Evolutionary conservation across 1,284 basidiomycete species (phyloP), one percentile per base, ranked within the genome.

Genomic region (Retiboletus flavoniger): DNA sequence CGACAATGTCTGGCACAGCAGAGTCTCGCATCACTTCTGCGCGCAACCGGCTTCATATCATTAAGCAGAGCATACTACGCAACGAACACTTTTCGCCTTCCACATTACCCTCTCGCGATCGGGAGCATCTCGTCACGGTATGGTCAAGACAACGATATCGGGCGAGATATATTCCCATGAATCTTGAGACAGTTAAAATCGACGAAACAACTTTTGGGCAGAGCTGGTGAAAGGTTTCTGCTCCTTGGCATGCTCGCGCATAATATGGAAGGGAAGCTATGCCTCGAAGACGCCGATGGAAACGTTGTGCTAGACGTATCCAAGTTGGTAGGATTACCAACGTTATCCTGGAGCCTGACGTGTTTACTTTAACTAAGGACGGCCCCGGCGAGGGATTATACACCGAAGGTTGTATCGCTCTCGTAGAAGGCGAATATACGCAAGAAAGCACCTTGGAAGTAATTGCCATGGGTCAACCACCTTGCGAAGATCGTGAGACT

Each of bases 11-110:
- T 7, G 93, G 92, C 0, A 82, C 89, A 29, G 84, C 94, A 16
- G 84, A 91, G 29, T 91, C 90, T 6, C 81, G 92, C 56, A 82
- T 93, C 28, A 74, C 78, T 29, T 88, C 91, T 34, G 77, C 91
- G 31, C 81, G 94, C 21, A 91, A 97, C 67, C 78, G 94, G 50
- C 80, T 95, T 63, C 85, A 91, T 62, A 84, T 96, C 49, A 93
- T 96, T 62, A 89, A 87, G 63, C 94, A 96, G 73, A 90, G 91
- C 60, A 84, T 98, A 24, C 74, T 96, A 35, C 80, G 95, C 19
- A 97, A 97, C 65, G 95, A 98, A 68, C 94, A 97, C 70, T 98
- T 98, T 71, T 93, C 93, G 3, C 95, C 95, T 7, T 95, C 95
- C 4, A 93, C 93, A 0, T 72, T 97, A 21, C 92, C 91, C 34